Evolutionary conservation across 2,329 filamentous ascomycete species (phyloP), one percentile per base, ranked within the genome.

Genomic region (Diaporthe australafricana): DNA sequence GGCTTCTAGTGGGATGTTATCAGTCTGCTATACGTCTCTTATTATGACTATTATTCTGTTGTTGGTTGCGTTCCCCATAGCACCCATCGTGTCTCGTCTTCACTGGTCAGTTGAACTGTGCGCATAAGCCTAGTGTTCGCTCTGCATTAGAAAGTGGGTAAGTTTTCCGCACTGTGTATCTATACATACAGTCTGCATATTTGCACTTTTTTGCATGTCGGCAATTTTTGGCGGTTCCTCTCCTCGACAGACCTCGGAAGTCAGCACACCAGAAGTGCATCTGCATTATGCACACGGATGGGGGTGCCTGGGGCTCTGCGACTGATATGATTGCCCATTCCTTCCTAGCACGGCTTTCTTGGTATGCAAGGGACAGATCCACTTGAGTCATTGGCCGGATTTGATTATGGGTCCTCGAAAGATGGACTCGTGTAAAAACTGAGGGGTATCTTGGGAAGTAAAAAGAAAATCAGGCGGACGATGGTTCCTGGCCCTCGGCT

Each of bases 111-210:
- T 69, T 69, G 32, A 14, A 27, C 45, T 27, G 16, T 69, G 22
- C 32, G n/a, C 40, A 63, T 60, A 32, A 30, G 38, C 30, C 53
- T 69, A 50, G 42, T 50, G 67, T 60, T 52, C 67, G 42, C 14
- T 45, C 60, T 60, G 67, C 67, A 69, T 69, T 38, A 60, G 67
- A 69, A 69, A 69, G 67, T 69, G 67, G 67, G n/a, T 69, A 35
- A 50, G 42, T 25, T 50, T 56, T n/a, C 53, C 67, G 56, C 67
- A 69, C 67, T 60, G 67, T 69, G 67, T 27, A 48, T 14, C 8
- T 25, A 47, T 47, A 47, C 38, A 68, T 68, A 65, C 60, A 65
- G 20, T 65, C 27, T 65, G 66, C 38, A 48, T 52, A 40, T 42
- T 35, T 35, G 32, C 32, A 35, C 32, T 35, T 35, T 35, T 35